Evolutionary conservation across 2,329 filamentous ascomycete genomes (phyloP), one percentile per base, ranked within the genome.

Genomic region (Tolypocladium cylindrosporum): DNA sequence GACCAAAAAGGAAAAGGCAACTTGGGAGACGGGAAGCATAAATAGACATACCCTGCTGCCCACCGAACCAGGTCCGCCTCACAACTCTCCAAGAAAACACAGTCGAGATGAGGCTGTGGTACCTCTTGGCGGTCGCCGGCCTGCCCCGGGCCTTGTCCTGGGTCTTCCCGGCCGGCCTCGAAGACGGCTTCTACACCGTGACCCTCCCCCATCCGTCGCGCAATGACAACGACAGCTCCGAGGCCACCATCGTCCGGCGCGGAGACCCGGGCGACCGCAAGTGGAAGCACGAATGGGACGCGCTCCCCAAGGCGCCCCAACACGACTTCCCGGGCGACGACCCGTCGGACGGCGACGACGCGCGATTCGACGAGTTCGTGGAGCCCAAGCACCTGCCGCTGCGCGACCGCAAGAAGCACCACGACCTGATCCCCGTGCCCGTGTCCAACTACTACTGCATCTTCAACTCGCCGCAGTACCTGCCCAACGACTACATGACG

Each of bases 111-210:
- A n/a, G 16, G 48, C 16, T 27, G 27, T 51, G 16, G 16, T 9
- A 5, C 4, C 27, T 51, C 9, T 1, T 51, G 8, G 27, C 27
- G 16, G 16, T 4, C 27, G 27, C 19, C 16, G 48, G 48, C 51
- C n/a, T 54, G 19, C n/a, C 51, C 14, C 36, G 9, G n/a, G 36
- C 37, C 36, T 16, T 13, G 13, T 39, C 34, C 42, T 59, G 55
- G 56, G 14, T 58, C 16, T 37, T 60, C 3, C 56, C 58, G 1
- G n/a, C 14, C n/a, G 53, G 48, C 8, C 42, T 60, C 10, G 37
- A 55, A 31, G 56, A 60, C n/a, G 58, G 58, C 41, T 2, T 31
- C 2, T 60, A 60, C 53, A 41, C 8, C 4, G 45, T 60, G 11
- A 50, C 34, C 1, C 27, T 60, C 41, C 50, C 55, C 4, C 27